Evolutionary conservation across 148 eudicot genomes (phyloP).

Genomic region (Hydrangea macrophylla): DNA sequence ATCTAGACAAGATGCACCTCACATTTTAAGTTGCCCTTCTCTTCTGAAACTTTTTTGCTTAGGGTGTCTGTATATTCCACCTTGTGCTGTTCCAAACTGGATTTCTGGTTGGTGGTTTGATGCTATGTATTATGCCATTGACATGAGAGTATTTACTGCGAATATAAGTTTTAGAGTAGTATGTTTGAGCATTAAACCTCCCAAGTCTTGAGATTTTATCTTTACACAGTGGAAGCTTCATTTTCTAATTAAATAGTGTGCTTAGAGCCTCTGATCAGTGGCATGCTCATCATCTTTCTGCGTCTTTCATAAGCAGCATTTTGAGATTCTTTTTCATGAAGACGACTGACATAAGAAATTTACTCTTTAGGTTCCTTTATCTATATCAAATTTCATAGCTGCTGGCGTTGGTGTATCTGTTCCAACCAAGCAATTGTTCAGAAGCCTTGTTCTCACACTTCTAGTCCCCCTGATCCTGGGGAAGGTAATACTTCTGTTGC

Average conservation of each 20-base stretch:
- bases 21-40: too few species aligned
- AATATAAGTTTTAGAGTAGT: neutral
- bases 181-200: neutral
- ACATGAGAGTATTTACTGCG: too few species aligned
- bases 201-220: neutral
- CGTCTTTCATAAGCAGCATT: neutral
- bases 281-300: neutral
- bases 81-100: too few species aligned
- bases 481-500: constrained; percentile 49
- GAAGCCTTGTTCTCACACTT: constrained; percentile 69
- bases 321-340: neutral
- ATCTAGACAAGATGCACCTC: too few species aligned
- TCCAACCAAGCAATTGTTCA: constrained; percentile 66
- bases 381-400: constrained; percentile 72
- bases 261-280: neutral
- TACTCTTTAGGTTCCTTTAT: constrained; percentile 62
- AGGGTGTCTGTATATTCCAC: too few species aligned
- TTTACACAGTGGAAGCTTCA: neutral
- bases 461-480: constrained; percentile 80
- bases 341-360: neutral
- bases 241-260: neutral
- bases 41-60: too few species aligned
- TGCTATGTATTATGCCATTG: too few species aligned
- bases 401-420: constrained; percentile 85
- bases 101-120: too few species aligned